A percentile compares a stretch with the other conserved stretches of the same genome.
phyloP scores from a whole-genome alignment of 2,329 filamentous ascomycete species.

The Venturia aucupariae region DNA sequence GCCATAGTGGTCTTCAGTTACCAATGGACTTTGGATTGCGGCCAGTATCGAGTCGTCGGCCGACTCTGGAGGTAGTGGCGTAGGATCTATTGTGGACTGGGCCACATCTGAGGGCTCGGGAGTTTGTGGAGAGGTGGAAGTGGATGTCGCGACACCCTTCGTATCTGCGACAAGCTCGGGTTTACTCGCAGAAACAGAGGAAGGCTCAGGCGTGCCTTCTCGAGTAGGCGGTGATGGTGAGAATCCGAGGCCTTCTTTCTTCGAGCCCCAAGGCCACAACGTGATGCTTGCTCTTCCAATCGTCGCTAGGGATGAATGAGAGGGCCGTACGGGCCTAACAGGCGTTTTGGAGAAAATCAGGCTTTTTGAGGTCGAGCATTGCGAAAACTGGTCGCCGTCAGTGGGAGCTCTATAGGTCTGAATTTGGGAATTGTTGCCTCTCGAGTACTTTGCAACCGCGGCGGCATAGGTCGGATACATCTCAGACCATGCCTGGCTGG shows the following conservation, averaged over 20 bases:
- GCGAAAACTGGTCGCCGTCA: background rate
- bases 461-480: background rate
- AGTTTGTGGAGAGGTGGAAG: background rate
- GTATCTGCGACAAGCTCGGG: background rate
- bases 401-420: background rate
- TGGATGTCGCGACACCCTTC: background rate
- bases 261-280: slow-evolving; percentile 9
- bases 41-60: background rate
- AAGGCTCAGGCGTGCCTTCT: background rate
- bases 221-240: background rate
- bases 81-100: background rate
- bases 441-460: background rate
- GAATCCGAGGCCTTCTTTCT: background rate
- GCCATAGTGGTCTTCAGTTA: slow-evolving; percentile 45
- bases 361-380: background rate
- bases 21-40: background rate
- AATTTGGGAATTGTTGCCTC: background rate
- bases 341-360: background rate
- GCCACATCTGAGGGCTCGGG: background rate
- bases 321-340: background rate
- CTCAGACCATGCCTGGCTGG: background rate
- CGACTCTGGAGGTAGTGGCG: background rate
- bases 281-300: background rate
- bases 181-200: background rate
- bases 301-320: background rate